phyloP scores from a whole-genome alignment of 2,329 filamentous ascomycete species.

The Ceratocystis huliohia region DNA sequence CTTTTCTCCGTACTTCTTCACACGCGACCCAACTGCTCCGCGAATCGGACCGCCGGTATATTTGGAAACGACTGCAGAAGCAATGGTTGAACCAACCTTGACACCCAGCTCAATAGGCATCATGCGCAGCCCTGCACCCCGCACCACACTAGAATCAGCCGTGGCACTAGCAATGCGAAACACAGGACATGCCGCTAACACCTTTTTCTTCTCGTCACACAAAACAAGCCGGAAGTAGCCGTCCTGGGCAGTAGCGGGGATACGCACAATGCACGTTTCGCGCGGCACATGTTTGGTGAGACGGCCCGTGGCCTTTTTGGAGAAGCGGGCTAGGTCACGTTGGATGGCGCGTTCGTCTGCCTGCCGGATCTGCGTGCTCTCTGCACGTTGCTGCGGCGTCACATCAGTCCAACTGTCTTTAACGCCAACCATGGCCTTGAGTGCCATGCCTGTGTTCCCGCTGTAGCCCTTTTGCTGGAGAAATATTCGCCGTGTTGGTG shows the following conservation, averaged over 20 bases:
- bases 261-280: slow-evolving; percentile 52
- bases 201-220: slow-evolving; percentile 41
- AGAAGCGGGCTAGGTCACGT: slow-evolving; percentile 52
- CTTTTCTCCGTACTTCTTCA: slow-evolving; percentile 24
- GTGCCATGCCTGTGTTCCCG: slow-evolving; percentile 54
- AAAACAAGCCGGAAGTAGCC: slow-evolving; percentile 58
- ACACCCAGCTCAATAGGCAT: slow-evolving; percentile 54
- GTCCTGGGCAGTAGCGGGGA: slow-evolving; percentile 50
- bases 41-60: slow-evolving; percentile 29
- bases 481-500: slow-evolving; percentile 48
- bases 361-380: slow-evolving; percentile 37
- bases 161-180: slow-evolving; percentile 58
- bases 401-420: slow-evolving; percentile 54
- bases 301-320: slow-evolving; percentile 41
- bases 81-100: slow-evolving; percentile 41
- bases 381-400: slow-evolving; percentile 42
- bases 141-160: slow-evolving; percentile 45
- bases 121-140: slow-evolving; percentile 51
- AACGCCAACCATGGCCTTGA: slow-evolving; percentile 49
- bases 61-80: slow-evolving; percentile 22
- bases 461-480: slow-evolving; percentile 56
- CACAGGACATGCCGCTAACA: slow-evolving; percentile 52
- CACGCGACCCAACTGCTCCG: slow-evolving; percentile 29
- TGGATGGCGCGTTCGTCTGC: slow-evolving; percentile 54
- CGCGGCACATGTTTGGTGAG: slow-evolving; percentile 39